These are phyloP conservation scores for Hygrocybe coccinea DNA, from an alignment of 768 basidiomycete genomes.

Conservation along the genomic window DNA sequence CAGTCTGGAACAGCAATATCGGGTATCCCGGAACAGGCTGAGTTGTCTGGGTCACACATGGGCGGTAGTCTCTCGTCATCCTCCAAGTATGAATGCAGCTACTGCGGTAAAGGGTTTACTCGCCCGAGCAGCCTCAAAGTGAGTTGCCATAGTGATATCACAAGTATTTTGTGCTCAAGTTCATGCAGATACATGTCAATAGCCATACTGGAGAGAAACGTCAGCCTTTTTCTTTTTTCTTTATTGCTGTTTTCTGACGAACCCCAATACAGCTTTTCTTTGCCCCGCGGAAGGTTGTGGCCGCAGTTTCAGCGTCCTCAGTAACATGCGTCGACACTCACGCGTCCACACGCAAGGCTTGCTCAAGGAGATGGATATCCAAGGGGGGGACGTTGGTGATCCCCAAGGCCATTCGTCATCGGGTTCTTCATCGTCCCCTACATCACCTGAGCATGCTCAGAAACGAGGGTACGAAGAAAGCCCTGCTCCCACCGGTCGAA, in stretches of 20 bases:
- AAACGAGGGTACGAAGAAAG: too few relatives aligned
- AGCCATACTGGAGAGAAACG: constrained; percentile 85
- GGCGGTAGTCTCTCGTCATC: constrained; percentile 16
- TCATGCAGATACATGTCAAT: constrained; percentile 68
- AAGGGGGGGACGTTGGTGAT: constrained; percentile 45
- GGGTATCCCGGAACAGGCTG: neutral
- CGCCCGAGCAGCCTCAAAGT: constrained; percentile 82
- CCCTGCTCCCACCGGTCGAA: too few relatives aligned
- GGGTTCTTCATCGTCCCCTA: neutral
- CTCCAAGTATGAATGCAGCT: constrained; percentile 68
- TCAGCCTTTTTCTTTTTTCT: constrained; percentile 34
- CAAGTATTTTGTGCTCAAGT: neutral
- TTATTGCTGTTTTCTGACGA: constrained; percentile 8
- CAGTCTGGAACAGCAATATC: neutral
- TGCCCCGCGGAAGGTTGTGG: constrained; percentile 68
- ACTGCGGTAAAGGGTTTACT: constrained; percentile 78
- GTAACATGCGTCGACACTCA: constrained; percentile 84
- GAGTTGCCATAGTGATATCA: constrained; percentile 41
- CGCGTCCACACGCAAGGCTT: constrained; percentile 52
- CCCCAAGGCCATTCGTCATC: neutral
- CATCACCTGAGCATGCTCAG: too few relatives aligned
- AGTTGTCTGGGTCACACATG: neutral
- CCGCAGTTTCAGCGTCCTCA: constrained; percentile 72
- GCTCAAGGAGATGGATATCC: constrained; percentile 33
- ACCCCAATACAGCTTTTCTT: constrained; percentile 51